Base-by-base conservation (phyloP, 148 eudicot genomes). In the Rhododendron griersonianum region DNA sequence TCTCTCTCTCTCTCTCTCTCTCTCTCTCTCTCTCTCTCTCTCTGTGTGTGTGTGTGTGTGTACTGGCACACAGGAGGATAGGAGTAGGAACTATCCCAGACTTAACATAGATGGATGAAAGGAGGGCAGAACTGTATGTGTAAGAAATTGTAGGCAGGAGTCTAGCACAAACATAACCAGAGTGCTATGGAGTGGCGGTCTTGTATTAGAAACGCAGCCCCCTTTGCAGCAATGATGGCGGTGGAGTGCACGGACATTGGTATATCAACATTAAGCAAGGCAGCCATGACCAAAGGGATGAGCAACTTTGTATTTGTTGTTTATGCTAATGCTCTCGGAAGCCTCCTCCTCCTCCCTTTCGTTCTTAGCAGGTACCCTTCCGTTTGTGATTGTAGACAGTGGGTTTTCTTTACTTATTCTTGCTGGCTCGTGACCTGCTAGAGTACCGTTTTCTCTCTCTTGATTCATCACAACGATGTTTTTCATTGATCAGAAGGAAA, bases 281-380 rank as follows among this genome's bases (percentile, higher is more conserved):
- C 93, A 19, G 93, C 92, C 14, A 87, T 91, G 48, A n/a, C 21
- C 13, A 86, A 86, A 75, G 93, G 93, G 14, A 87, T 92, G 91
- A 92, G 88, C 81, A 86, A 89, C 48, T 86, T 85, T 83, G 92
- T 92, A 45, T 90, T 90, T 84, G 59, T 88, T 71, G 91, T 87
- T 50, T 92, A 92, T 86, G 87, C 91, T 84, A 88, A 89, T 84
- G 59, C 88, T 81, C 78, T 90, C 48, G 87, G 90, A 74, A 78
- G 90, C 61, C 30, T 92, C 11, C 2, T 88, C 33, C 92, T 92
- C 79, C 82, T 89, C 28, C 92, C 93, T 87, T 79, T 88, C 2
- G 41, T 69, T 69, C 74, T 69, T 69, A 69, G 16, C 35, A 28
- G 74, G 35, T 69, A 5, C 37, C 74, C 74, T 69, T 69, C 37